Evolutionary conservation across 768 basidiomycete species (phyloP).

Genomic region (Lentinula sp.): DNA sequence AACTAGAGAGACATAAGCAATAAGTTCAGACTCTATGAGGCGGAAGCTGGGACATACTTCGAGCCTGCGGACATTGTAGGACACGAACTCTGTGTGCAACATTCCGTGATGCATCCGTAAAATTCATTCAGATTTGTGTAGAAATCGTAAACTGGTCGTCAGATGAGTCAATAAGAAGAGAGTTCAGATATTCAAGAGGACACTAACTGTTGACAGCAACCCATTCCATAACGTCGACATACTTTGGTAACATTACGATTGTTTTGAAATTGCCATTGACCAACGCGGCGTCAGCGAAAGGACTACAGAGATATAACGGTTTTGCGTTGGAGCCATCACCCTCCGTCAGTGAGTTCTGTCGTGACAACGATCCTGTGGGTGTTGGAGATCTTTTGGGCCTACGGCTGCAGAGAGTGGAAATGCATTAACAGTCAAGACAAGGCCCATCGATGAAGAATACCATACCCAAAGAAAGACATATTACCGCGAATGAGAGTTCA

Average conservation of each 20-base stretch:
- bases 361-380: conserved; percentile 20
- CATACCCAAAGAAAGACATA: conserved; percentile 33
- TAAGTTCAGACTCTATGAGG: background rate
- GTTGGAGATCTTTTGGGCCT: conserved; percentile 32
- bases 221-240: conserved; percentile 95
- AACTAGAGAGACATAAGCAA: conserved; percentile 32
- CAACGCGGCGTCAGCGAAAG: conserved; percentile 91
- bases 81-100: conserved; percentile 86
- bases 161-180: background rate
- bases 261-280: conserved; percentile 99
- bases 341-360: conserved; percentile 28
- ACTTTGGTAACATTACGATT: conserved; percentile 93
- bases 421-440: background rate
- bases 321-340: conserved; percentile 31
- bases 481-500: background rate
- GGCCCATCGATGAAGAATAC: background rate
- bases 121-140: conserved; percentile 97
- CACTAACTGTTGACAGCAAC: conserved; percentile 87
- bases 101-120: conserved; percentile 90
- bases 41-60: conserved; percentile 44
- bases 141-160: conserved; percentile 81
- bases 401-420: conserved; percentile 6
- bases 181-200: background rate
- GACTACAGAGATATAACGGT: conserved; percentile 86
- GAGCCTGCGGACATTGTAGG: conserved; percentile 89